Base-by-base conservation (phyloP, 2,329 filamentous ascomycete species). In the Alternaria gansuensis region DNA sequence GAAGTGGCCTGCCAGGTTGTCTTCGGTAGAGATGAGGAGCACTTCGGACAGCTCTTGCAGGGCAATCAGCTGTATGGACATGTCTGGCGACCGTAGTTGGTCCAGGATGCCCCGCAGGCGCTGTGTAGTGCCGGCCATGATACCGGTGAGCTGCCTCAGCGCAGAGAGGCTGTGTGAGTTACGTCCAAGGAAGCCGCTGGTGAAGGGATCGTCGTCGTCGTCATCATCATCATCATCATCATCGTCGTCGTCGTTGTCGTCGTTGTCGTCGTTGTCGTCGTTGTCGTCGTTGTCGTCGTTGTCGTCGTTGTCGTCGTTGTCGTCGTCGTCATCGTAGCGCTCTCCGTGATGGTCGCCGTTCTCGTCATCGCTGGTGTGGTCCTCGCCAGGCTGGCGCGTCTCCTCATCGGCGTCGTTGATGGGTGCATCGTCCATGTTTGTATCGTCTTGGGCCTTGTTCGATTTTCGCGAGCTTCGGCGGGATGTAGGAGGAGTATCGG, bases 1-100 rank as follows among this genome's bases (percentile, higher is more conserved):
- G 76, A 99, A 98, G 72, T 97, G 92, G 4, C 95, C 95, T 2
- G 94, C 92, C 10, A 99, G 84, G 66, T 96, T 97, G 75, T 99
- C 95, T 79, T 99, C 95, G 67, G 95, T 98, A 10, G 94, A 97
- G 36, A 99, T 91, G 29, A 99, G 83, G 5, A 99, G 82, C 53
- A 98, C 89, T 77, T 99, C 93, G 0, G 94, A 97, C 6, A 99
- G 83, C 68, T 98, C 94, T 77, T 96, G 92, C 29, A 99, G 82
- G 28, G 94, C 95, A 71, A 97, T 93, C 66, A 97, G 83, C 80
- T 99, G 96, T 37, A 95, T 81, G 0, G 93, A 93, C 5, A 89
- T 87, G 64, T 97, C 92, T 74, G 93, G 94, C 69, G 91, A 88
- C 65, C 90, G 89, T 57, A 99, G 81, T 61, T 82, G 80, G 52